Base-by-base conservation (phyloP, 163 green algal genomes). In the Prototheca wickerhamii region DNA sequence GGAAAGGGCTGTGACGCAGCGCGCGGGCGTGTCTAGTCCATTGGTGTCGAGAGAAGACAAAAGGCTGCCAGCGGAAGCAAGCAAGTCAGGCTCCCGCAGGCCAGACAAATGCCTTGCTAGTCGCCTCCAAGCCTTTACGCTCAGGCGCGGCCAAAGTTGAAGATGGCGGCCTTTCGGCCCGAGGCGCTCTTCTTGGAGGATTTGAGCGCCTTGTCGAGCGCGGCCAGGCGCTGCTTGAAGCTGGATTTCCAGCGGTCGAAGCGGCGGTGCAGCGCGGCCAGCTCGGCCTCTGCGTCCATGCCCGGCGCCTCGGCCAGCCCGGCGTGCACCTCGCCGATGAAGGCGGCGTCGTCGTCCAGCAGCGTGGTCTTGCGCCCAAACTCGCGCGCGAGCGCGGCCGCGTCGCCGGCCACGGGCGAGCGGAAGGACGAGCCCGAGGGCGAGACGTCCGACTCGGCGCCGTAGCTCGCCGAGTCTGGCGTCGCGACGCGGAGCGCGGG, bases 251-350 rank as follows among this genome's bases (percentile, higher is more conserved):
- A 90, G 3, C 42, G 28, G 55, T 84, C 75, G 58, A 83, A 86
- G 33, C 78, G 73, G 35, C 53, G 35, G 40, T 74, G 2, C 50
- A 74, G 68, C 35, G 63, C 55, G 57, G 73, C 68, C 58, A 86
- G 61, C 79, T 91, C 83, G 20, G 59, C 42, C 35, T 82, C 74
- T 0, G 78, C 66, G 70, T 91, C 72, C 73, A 92, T 87, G 59
- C 79, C 78, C 0, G 78, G 77, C 1, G 82, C 83, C 10, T 60
- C 50, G 21, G 71, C 63, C 31, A 62, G 33, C 25, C 78, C 83
- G 30, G 73, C 58, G 29, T 75, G 60, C 54, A 91, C 85, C 73
- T 94, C 86, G 10, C 29, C 7, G 23, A 93, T 84, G 69, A 93
- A 93, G 4, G 73, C 70, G 1, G 72, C 65, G 51, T 90, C 83